Evolutionary conservation across 371 early-diverging fungal genomes (phyloP).

Genomic region (Blakeslea trispora): DNA sequence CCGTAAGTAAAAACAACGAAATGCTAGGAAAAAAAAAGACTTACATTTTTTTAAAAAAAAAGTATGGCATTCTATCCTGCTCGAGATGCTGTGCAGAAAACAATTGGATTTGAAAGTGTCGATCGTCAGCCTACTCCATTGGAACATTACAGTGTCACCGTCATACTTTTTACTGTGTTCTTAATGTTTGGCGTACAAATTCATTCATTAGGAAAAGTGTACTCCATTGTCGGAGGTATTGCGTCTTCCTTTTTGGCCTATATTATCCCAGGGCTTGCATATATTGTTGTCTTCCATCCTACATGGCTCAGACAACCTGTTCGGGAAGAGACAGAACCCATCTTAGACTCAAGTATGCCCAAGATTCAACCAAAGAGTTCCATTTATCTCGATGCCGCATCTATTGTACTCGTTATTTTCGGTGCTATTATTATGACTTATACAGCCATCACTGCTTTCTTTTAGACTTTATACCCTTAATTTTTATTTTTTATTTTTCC

Average conservation of each 20-base stretch:
- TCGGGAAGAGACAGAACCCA: neutral
- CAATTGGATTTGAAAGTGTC: constrained; percentile 52
- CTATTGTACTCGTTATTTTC: constrained; percentile 24
- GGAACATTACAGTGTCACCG: constrained; percentile 51
- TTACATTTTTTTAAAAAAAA: constrained; percentile 19
- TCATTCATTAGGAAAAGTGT: constrained; percentile 53
- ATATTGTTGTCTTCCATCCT: constrained; percentile 39
- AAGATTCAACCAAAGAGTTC: constrained; percentile 10
- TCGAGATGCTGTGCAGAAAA: constrained; percentile 55
- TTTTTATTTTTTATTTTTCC: constrained; percentile 1
- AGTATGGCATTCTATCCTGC: constrained; percentile 63
- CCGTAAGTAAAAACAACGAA: constrained; percentile 41
- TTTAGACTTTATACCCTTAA: constrained; percentile 1
- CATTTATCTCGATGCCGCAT: constrained; percentile 31
- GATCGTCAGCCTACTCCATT: constrained; percentile 40
- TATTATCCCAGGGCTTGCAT: constrained; percentile 54
- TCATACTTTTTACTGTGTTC: constrained; percentile 44
- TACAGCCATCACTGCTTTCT: constrained; percentile 19
- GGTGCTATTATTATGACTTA: constrained; percentile 27
- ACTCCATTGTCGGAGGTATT: constrained; percentile 58
- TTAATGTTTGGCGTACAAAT: constrained; percentile 48
- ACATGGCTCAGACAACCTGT: constrained; percentile 11
- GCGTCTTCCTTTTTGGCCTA: constrained; percentile 61
- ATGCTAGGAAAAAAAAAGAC: neutral
- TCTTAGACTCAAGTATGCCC: neutral